A percentile compares a stretch with the other conserved stretches of the same genome.
These are phyloP conservation scores for Ophiostoma fasciatum DNA, from an alignment of 2,329 filamentous ascomycete species.

Conservation along the genomic window DNA sequence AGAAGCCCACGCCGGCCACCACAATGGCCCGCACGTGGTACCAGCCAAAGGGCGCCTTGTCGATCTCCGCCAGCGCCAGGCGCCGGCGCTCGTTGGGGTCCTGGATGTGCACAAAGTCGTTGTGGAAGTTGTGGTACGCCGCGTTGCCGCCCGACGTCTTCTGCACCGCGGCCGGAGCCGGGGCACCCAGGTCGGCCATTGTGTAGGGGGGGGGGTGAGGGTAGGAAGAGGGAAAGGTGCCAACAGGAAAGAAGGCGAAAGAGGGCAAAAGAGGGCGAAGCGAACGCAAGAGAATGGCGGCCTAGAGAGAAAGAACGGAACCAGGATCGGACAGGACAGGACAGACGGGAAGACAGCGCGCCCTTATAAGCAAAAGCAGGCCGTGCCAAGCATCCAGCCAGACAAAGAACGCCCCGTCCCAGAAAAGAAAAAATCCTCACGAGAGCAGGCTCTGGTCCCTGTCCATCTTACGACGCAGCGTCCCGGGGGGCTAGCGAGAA, in stretches of 20 bases:
- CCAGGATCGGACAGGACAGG: too few species aligned
- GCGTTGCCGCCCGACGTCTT: slow-evolving; percentile 51
- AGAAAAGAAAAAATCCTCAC: too few species aligned
- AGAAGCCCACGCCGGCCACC: slow-evolving; percentile 76
- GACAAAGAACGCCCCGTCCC: not conserved
- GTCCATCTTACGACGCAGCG: too few species aligned
- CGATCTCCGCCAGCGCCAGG: slow-evolving; percentile 66
- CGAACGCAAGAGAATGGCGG: not conserved
- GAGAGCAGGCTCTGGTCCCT: too few species aligned
- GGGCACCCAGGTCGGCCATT: slow-evolving; percentile 11
- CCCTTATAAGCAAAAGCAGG: too few species aligned
- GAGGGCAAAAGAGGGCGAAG: not conserved
- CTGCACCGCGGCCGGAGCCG: slow-evolving; percentile 10
- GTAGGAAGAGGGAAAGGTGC: not conserved
- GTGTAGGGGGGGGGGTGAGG: not conserved
- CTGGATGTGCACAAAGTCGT: slow-evolving; percentile 32
- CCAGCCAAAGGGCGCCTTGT: slow-evolving; percentile 72
- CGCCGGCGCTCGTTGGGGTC: slow-evolving; percentile 68
- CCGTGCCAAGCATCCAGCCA: too few species aligned
- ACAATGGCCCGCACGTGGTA: slow-evolving; percentile 65
- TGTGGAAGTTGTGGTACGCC: slow-evolving; percentile 62
- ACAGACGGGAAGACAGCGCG: too few species aligned
- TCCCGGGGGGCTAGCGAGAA: too few species aligned
- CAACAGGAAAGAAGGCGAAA: not conserved
- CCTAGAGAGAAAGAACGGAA: not conserved